phyloP scores from a whole-genome alignment of 1,284 basidiomycete species.

The Apiotrichum domesticum region DNA sequence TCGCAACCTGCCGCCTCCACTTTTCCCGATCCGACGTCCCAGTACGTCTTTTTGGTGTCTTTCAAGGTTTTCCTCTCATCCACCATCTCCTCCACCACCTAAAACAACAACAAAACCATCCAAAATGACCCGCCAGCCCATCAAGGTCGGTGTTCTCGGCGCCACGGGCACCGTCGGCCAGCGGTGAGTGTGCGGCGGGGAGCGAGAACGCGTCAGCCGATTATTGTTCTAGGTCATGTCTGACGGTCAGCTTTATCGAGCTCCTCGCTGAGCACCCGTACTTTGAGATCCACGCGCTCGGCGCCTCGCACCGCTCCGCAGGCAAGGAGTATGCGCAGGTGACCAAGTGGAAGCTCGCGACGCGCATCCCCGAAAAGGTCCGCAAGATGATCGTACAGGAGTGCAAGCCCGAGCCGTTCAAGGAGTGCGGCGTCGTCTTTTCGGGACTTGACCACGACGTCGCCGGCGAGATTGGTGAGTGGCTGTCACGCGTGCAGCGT shows the following conservation, averaged over 20 bases:
- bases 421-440: slow-evolving; percentile 82
- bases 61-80: no score
- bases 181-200: slow-evolving; percentile 45
- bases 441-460: slow-evolving; percentile 92
- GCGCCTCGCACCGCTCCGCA: slow-evolving; percentile 82
- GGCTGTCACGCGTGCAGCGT: no score
- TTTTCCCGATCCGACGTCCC: no score
- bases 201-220: background rate
- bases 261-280: slow-evolving; percentile 84
- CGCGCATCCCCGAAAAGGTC: slow-evolving; percentile 65
- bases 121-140: slow-evolving; percentile 35
- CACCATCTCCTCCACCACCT: no score
- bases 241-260: slow-evolving; percentile 62
- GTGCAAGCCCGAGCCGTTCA: slow-evolving; percentile 73
- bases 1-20: no score
- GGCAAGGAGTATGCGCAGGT: slow-evolving; percentile 75
- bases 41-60: no score
- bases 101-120: no score
- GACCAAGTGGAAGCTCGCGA: slow-evolving; percentile 84
- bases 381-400: slow-evolving; percentile 67
- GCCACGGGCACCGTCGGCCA: slow-evolving; percentile 97
- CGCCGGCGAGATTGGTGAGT: slow-evolving; percentile 87
- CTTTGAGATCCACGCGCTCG: slow-evolving; percentile 80
- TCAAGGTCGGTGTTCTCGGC: slow-evolving; percentile 88
- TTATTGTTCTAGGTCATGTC: background rate